phyloP scores from a whole-genome alignment of 2,329 filamentous ascomycete species.

The Fusarium cyanostomum region DNA sequence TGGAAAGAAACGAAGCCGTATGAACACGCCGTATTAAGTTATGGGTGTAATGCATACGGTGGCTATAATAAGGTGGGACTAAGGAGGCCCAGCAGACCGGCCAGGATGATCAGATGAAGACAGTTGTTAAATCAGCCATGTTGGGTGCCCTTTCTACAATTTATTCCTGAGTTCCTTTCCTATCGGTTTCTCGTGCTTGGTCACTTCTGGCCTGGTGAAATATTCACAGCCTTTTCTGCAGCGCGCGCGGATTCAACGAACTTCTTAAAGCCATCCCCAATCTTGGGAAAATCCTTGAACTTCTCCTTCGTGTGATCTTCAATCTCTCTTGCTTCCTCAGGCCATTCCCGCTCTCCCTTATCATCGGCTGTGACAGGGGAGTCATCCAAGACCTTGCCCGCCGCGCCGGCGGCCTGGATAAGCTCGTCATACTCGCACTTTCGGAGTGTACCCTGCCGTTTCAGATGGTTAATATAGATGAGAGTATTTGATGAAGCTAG shows the following conservation, averaged over 20 bases:
- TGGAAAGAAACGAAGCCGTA: no score
- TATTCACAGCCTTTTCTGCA: background rate
- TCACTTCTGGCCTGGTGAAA: no score
- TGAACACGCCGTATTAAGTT: no score
- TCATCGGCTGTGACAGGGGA: background rate
- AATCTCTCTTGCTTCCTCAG: slow-evolving; percentile 2
- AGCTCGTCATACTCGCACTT: slow-evolving; percentile 2
- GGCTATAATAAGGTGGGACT: no score
- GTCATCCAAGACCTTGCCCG: background rate
- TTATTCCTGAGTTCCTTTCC: no score
- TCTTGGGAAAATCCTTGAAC: background rate
- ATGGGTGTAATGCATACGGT: no score
- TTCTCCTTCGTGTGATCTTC: background rate
- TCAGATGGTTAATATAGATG: fast-evolving
- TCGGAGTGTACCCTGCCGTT: background rate
- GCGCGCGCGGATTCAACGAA: slow-evolving; percentile 11
- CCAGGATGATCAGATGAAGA: no score
- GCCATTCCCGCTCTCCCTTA: background rate
- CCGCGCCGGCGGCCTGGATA: background rate
- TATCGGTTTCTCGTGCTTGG: no score
- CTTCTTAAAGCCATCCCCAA: slow-evolving; percentile 6
- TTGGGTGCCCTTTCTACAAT: no score
- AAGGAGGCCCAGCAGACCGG: no score
- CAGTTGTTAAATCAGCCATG: no score
- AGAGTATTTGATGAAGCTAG: background rate